Base-by-base conservation (phyloP, 192 early-diverging fungal genomes). In the Coemansia sp. region DNA sequence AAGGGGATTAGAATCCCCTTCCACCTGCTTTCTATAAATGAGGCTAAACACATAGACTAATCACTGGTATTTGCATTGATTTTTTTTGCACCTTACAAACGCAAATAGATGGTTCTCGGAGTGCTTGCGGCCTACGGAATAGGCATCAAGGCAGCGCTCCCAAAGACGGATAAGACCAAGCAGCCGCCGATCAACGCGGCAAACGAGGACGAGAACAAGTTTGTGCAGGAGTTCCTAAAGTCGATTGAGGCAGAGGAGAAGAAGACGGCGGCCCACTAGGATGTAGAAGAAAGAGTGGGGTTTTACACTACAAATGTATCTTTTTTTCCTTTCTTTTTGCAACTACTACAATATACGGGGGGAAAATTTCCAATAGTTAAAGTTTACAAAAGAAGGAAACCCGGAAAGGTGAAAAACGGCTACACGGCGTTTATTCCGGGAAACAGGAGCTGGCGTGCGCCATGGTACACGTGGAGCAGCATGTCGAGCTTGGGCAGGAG, bases 211-310 rank as follows among this genome's bases (percentile, higher is more conserved):
- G 84, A 85, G 64, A 67, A 67, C 66, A 71, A 75, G 58, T 85
- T 76, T 61, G 72, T 85, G 46, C 70, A 79, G 54, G 76, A 85
- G 58, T 85, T 85, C 73, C 70, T 85, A 7, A 80, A 85, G 72
- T 63, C 72, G 6, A 68, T 76, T 19, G 83, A 85, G 60, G 72
- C 72, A 38, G 83, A 85, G 16, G 75, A 85, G 50, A 69, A 72
- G 53, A 68, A 68, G 58, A 39, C 61, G 4, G 57, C 57, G n/a
- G 46, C 11, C 11, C 11, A 48, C 2, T 48, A 14, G n/a, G n/a
- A 3, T 48, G n/a, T n/a, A 48, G 11, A 48, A 11, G 46, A 48
- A n/a, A n/a, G 11, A 48, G 46, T 2, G n/a, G 46, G 46, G 1
- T 48, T 11, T 11, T 48, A 48, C 46, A 5, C 46, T 48, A n/a